Percentiles rank a stretch among this genome's conserved stretches.
phyloP scores from a whole-genome alignment of 495 filamentous ascomycete genomes.

The Penicillium fimorum region DNA sequence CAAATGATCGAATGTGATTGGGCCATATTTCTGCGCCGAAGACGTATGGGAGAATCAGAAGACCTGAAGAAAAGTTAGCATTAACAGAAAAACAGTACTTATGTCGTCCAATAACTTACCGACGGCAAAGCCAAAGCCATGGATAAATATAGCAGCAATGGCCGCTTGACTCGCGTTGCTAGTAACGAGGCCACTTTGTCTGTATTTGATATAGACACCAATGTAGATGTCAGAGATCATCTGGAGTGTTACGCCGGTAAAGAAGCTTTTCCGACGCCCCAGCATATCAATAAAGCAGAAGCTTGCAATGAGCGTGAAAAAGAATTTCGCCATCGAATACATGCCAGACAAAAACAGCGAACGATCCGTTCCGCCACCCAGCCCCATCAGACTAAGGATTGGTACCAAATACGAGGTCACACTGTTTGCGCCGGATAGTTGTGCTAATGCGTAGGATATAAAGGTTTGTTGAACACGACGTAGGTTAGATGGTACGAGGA shows the following conservation, averaged over 20 bases:
- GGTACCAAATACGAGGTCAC: constrained; percentile 18
- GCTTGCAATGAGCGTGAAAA: constrained; percentile 15
- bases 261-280: constrained; percentile 12
- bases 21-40: constrained; percentile 26
- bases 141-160: too few species aligned
- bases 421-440: constrained; percentile 23
- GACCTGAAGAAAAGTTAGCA: too few species aligned
- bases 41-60: neutral
- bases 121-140: too few species aligned
- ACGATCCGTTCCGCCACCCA: neutral
- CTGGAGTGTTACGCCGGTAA: too few species aligned
- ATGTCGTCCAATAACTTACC: too few species aligned
- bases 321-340: constrained; percentile 18
- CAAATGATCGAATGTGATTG: constrained; percentile 22
- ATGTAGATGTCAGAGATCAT: too few species aligned
- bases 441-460: constrained; percentile 15
- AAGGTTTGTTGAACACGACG: constrained; percentile 16
- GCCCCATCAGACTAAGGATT: constrained; percentile 13
- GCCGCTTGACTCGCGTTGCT: too few species aligned
- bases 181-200: too few species aligned
- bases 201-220: too few species aligned
- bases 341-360: constrained; percentile 17
- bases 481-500: constrained; percentile 15
- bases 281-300: constrained; percentile 19
- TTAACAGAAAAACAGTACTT: too few species aligned